Evolutionary conservation across 805 yeast genomes (phyloP).

Genomic region (Candida parachauliodes): DNA sequence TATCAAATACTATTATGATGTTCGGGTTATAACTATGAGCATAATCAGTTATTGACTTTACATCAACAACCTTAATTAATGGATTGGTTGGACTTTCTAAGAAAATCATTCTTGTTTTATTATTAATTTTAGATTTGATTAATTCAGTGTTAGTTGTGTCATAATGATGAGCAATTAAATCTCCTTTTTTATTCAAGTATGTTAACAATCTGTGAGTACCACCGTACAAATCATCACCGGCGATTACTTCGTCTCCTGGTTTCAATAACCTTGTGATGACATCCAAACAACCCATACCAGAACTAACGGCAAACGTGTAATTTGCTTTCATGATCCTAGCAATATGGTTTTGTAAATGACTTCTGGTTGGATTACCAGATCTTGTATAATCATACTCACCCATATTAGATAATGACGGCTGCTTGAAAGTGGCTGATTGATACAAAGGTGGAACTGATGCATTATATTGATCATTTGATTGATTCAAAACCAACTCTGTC

Average conservation of each 20-base stretch:
- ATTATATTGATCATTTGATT: constrained; percentile 63
- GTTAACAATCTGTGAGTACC: constrained; percentile 87
- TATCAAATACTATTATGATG: constrained; percentile 78
- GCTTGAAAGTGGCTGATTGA: constrained; percentile 94
- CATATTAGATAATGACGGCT: constrained; percentile 64
- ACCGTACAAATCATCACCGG: constrained; percentile 94
- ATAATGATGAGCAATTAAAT: constrained; percentile 65
- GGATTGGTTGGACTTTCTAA: constrained; percentile 95
- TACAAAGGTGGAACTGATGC: constrained; percentile 86
- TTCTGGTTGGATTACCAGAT: constrained; percentile 91
- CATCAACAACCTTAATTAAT: constrained; percentile 80
- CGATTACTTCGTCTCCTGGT: constrained; percentile 88
- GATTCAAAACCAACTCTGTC: constrained; percentile 65
- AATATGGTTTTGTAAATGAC: constrained; percentile 72
- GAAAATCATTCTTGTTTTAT: constrained; percentile 69
- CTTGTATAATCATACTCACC: constrained; percentile 76
- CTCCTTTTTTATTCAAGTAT: constrained; percentile 60
- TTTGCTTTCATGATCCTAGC: constrained; percentile 77
- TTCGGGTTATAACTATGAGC: constrained; percentile 70
- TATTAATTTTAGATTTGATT: constrained; percentile 53
- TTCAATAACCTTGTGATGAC: constrained; percentile 69
- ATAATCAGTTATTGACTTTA: constrained; percentile 58
- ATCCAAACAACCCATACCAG: constrained; percentile 93
- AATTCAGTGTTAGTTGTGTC: constrained; percentile 74
- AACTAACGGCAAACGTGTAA: constrained; percentile 74